Conservation (phyloP, 192 early-diverging fungal species). For the Linnemannia schmuckeri region DNA sequence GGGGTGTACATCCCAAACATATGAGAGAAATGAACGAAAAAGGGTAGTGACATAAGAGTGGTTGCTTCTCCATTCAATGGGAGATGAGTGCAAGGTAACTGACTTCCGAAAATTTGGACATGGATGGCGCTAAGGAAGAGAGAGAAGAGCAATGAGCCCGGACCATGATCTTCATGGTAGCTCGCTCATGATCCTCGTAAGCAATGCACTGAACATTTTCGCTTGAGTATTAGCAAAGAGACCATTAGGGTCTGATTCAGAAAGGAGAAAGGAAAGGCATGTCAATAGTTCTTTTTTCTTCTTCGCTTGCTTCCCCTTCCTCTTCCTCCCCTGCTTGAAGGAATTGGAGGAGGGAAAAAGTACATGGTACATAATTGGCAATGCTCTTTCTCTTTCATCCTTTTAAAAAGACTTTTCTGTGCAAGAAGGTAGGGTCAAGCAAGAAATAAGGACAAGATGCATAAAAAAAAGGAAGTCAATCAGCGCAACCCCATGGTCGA, state of each 20-base stretch:
- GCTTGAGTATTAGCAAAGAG: too few relatives aligned
- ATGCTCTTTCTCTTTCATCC: neutral
- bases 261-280: too few relatives aligned
- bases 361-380: too few relatives aligned
- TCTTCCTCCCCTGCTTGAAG: too few relatives aligned
- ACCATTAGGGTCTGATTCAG: too few relatives aligned
- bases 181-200: too few relatives aligned
- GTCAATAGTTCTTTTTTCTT: too few relatives aligned
- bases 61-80: neutral
- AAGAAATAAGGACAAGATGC: neutral
- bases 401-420: neutral
- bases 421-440: neutral
- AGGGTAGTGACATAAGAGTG: neutral
- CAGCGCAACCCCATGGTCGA: neutral
- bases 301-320: too few relatives aligned
- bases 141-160: neutral
- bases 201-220: too few relatives aligned
- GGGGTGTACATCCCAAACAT: neutral
- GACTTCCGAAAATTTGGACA: neutral
- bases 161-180: neutral
- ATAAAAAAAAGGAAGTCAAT: neutral
- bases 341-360: too few relatives aligned
- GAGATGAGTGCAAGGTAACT: constrained; percentile 3
- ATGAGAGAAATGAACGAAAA: neutral
- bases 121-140: neutral